These are phyloP conservation scores for Cryptococcus maquisensis DNA, from an alignment of 1,284 basidiomycete species.

Conservation along the genomic window DNA sequence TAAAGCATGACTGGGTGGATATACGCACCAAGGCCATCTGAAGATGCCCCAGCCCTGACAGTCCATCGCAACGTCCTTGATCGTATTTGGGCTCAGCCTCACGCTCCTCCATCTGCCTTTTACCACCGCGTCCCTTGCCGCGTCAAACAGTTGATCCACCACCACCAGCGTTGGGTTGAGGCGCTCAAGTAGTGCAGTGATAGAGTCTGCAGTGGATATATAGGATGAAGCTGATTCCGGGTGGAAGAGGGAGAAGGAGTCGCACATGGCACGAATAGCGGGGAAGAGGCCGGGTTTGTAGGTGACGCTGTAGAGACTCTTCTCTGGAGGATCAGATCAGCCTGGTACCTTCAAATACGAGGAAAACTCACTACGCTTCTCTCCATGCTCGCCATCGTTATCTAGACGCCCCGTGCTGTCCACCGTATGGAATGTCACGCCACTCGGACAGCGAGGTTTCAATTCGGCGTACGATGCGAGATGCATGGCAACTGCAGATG, in stretches of 20 bases:
- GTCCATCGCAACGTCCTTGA: slow-evolving; percentile 15
- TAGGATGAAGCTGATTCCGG: slow-evolving; percentile 4
- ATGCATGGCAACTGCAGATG: no score
- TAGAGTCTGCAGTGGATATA: neutral
- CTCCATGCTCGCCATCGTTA: no score
- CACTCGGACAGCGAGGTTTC: no score
- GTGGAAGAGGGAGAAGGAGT: slow-evolving; percentile 4
- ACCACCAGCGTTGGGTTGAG: slow-evolving; percentile 16
- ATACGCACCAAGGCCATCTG: neutral
- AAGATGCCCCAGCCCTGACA: slow-evolving; percentile 12
- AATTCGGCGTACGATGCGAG: no score
- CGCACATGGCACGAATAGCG: neutral
- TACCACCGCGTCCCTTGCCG: slow-evolving; percentile 14
- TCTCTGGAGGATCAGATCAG: neutral
- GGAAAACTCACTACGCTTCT: no score
- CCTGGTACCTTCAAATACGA: no score
- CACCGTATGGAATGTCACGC: no score
- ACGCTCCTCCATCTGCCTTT: slow-evolving; percentile 3
- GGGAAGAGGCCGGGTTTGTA: slow-evolving; percentile 6
- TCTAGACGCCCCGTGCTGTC: no score
- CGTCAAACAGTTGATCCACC: slow-evolving; percentile 12
- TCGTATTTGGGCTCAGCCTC: slow-evolving; percentile 17
- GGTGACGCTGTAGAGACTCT: neutral
- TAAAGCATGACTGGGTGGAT: no score
- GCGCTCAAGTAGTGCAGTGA: slow-evolving; percentile 2